phyloP scores from a whole-genome alignment of 305 asterid species.

The Solanum hybrid region DNA sequence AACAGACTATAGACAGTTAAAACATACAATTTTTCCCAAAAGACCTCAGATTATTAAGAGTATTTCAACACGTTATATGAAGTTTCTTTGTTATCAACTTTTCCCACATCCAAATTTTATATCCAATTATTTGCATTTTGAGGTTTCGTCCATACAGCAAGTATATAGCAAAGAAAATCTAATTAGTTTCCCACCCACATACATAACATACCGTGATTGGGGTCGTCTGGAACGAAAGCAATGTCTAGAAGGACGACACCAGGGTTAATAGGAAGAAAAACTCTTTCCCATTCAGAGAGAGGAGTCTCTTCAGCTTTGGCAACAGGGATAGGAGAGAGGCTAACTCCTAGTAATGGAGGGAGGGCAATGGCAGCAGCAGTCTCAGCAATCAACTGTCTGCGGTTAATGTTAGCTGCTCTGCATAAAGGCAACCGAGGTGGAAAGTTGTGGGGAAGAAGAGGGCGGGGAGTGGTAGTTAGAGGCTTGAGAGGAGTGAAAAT shows the following conservation, averaged over 20 bases:
- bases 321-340: conserved; percentile 3
- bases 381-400: conserved; percentile 54
- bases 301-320: conserved; percentile 50
- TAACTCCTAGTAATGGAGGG: conserved; percentile 21
- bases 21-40: neutral
- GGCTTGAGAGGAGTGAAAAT: conserved; percentile 3
- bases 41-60: neutral
- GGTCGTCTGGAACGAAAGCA: conserved; percentile 79
- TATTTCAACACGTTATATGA: neutral
- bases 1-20: neutral
- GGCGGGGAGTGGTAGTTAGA: neutral
- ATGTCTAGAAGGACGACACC: conserved; percentile 91
- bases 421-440: conserved; percentile 1
- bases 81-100: neutral
- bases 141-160: neutral
- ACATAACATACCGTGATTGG: conserved; percentile 55
- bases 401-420: conserved; percentile 21
- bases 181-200: neutral
- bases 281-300: conserved; percentile 89
- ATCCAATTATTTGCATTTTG: neutral
- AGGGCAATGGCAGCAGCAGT: conserved; percentile 26
- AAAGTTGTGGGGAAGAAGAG: neutral
- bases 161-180: neutral
- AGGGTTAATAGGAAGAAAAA: conserved; percentile 77
- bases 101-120: neutral